Evolutionary conservation across 2,329 filamentous ascomycete genomes (phyloP), one percentile per base, ranked within the genome.

Genomic region (Leptographium wingfieldii): DNA sequence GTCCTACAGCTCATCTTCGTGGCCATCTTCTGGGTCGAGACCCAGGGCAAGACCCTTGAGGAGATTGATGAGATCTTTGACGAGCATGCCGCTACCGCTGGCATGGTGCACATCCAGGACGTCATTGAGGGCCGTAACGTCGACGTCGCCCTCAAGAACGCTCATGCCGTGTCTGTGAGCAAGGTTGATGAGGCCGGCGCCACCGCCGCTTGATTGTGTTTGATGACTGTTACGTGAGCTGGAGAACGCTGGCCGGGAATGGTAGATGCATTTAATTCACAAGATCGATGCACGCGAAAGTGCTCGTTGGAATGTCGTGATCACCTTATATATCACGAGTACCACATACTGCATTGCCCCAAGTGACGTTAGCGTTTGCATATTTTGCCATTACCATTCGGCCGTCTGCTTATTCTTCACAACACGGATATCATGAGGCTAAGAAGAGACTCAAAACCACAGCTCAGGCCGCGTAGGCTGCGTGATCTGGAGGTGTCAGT

Each of bases 11-110:
- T 72, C 16, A 58, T 66, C 16, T 65, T 73, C 48, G 75, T 80
- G 38, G 80, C 73, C 64, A 74, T 78, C 61, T 70, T 78, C 55
- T 75, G 77, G 54, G 74, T 76, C 0, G 77, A 79, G 67, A 79
- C 76, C 11, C 74, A 74, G 61, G 54, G 51, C 35, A 57, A 51
- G 49, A 59, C 57, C 5, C 60, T 61, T 11, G 60, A 61, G 29
- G 60, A 80, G 68, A 68, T 80, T 59, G 74, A 78, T 49, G 72
- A 72, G 55, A 76, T 79, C 60, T 75, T 75, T 64, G 65, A 68
- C 19, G 67, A 35, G 29, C 52, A n/a, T 5, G 52, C 52, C 29
- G 52, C 52, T 19, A 54, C 52, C 14, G 31, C 25, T 7, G 52
- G 52, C 52, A 54, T 54, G 52, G 29, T 54, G 52, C 52, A 54